Evolutionary conservation across 2,329 filamentous ascomycete genomes (phyloP).

Genomic region (Hirsutella thompsonii): DNA sequence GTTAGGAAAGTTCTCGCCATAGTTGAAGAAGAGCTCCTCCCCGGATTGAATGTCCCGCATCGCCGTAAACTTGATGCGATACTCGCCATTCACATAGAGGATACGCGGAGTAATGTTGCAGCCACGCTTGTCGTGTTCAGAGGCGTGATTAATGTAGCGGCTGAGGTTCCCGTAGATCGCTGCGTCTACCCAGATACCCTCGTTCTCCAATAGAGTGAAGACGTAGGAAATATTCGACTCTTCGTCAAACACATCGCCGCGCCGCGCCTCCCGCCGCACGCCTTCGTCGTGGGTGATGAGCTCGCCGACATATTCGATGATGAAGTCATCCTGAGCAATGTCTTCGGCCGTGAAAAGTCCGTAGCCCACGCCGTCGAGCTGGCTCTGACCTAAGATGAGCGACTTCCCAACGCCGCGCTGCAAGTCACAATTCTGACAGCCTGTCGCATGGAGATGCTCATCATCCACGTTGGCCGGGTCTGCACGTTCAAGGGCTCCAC

Average conservation of each 20-base stretch:
- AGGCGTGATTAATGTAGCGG: conserved; percentile 72
- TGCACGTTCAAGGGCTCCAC: conserved; percentile 55
- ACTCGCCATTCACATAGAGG: conserved; percentile 61
- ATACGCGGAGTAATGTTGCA: conserved; percentile 54
- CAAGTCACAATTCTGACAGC: conserved; percentile 60
- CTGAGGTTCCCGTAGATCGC: conserved; percentile 69
- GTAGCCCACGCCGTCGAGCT: conserved; percentile 56
- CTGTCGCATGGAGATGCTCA: conserved; percentile 38
- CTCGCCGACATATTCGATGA: conserved; percentile 74
- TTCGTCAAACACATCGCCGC: conserved; percentile 47
- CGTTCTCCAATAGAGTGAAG: conserved; percentile 45
- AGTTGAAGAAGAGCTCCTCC: conserved; percentile 73
- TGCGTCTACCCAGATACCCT: conserved; percentile 58
- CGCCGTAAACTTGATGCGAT: conserved; percentile 64
- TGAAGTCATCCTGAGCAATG: conserved; percentile 55
- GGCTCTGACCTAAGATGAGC: conserved; percentile 57
- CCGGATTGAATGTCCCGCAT: conserved; percentile 53
- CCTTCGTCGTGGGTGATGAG: conserved; percentile 58
- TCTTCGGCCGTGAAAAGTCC: conserved; percentile 62
- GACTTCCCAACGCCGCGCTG: conserved; percentile 55
- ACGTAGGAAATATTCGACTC: conserved; percentile 51
- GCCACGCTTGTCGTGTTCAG: conserved; percentile 33
- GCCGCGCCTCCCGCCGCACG: conserved; percentile 50
- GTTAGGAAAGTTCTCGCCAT: conserved; percentile 57
- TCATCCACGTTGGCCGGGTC: conserved; percentile 55